Conservation (phyloP, 805 yeast species). For the Tetrapisispora fleetii region DNA sequence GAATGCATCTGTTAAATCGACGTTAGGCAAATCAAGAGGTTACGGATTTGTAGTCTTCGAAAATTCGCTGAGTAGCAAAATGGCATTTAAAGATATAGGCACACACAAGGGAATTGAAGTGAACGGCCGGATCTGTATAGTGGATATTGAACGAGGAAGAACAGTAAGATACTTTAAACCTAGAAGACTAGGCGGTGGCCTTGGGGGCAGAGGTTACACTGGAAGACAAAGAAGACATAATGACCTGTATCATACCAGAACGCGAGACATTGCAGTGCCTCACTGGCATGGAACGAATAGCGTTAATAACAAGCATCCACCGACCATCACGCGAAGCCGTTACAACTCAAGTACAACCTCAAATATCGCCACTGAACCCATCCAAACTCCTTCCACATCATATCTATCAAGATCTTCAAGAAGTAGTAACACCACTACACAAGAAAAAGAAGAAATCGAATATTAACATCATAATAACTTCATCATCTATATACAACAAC, state of each 20-base stretch:
- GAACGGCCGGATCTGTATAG: slow-evolving; percentile 47
- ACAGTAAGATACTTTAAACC: slow-evolving; percentile 61
- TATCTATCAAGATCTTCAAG: slow-evolving; percentile 20
- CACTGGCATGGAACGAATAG: background rate
- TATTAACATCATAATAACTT: slow-evolving; percentile 3
- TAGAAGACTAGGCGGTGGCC: slow-evolving; percentile 76
- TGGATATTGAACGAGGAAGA: slow-evolving; percentile 66
- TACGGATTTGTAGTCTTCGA: slow-evolving; percentile 76
- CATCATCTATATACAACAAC: background rate
- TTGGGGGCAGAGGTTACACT: slow-evolving; percentile 72
- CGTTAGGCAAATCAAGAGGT: slow-evolving; percentile 46
- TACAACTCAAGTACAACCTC: background rate
- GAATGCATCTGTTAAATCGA: background rate
- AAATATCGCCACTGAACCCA: background rate
- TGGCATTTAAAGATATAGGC: slow-evolving; percentile 48
- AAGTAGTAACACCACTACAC: slow-evolving; percentile 5
- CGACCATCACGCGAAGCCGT: background rate
- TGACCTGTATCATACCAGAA: background rate
- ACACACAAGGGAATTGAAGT: slow-evolving; percentile 39
- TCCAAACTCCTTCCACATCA: background rate
- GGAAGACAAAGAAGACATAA: background rate
- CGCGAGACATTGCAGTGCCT: background rate
- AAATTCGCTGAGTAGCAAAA: slow-evolving; percentile 46
- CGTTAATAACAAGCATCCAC: background rate
- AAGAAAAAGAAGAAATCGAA: slow-evolving; percentile 12